Base-by-base conservation (phyloP, 2,329 filamentous ascomycete species). In the Aspergillus candidus region DNA sequence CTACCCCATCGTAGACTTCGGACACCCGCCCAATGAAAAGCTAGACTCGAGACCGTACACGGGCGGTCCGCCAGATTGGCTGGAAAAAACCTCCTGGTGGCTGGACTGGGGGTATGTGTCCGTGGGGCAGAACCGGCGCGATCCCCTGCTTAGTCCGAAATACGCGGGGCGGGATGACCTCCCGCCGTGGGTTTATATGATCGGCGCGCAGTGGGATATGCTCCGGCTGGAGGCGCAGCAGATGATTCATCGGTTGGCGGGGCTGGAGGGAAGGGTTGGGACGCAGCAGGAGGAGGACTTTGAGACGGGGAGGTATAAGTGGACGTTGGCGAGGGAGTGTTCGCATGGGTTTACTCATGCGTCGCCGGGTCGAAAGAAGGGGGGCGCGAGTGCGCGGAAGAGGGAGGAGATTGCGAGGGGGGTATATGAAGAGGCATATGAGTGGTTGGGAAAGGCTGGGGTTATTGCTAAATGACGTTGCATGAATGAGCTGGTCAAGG, bases 151-250 rank as follows among this genome's bases (percentile, higher is more conserved):
- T 10, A 74, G 70, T 32, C 71, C 73, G 0, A 50, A 56, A 13
- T 69, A 62, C 48, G 62, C 63, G 1, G 22, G 40, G 18, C 56
- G 61, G 12, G 58, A 65, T 11, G 33, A 50, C 15, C 56, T 76
- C 27, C 74, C 73, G 4, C 55, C 53, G 13, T 60, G 67, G 35
- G 58, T 76, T 3, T 75, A 72, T 48, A 52, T 74, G 30, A 48
- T 75, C 6, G 70, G 58, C 0, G 64, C 64, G 11, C 71, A 76
- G 59, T 63, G 72, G 42, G 74, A 77, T 53, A 66, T 73, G 48
- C 37, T 53, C n/a, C 32, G 51, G 11, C 12, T 56, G 30, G 74
- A 75, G 54, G 62, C 55, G 5, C 55, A 60, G 43, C 32, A 45
- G 35, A 65, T 65, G 60, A 61, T 60, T 17, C 54, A 57, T 38